Evolutionary conservation across 495 filamentous ascomycete species (phyloP), one percentile per base, ranked within the genome.

Genomic region (Penicillium lagena): DNA sequence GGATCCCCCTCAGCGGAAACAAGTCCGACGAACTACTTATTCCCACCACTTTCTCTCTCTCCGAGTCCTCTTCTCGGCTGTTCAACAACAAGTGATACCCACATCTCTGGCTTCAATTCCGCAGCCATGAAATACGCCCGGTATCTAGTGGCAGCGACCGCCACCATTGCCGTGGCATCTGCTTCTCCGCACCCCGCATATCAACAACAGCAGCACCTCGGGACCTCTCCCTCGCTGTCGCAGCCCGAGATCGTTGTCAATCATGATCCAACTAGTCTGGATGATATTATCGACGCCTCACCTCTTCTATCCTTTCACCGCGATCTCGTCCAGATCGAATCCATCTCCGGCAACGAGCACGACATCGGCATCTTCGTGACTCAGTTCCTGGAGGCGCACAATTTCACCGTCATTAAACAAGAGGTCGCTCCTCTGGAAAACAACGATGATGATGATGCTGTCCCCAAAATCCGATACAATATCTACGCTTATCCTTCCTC

Each of bases 241-340:
- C 32, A 50, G 27, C 33, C 40, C 40, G 9, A n/a, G 9, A 9
- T 9, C 34, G 12, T 35, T 27, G 33, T 7, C 32, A 3, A 34
- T 7, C 11, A 45, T 9, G 35, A 22, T 15, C 28, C 31, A 33
- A 31, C 29, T 6, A 29, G 13, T 12, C 7, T 61, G 8, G 52
- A 65, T 7, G 43, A 61, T 11, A 45, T 69, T 39, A 68, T 73
- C 44, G 50, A 55, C n/a, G 43, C 43, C 12, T 67, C 64, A 1
- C 64, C 68, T 9, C 74, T 96, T n/a, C 79, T 95, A 42, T 73
- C 77, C 12, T 75, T 96, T 7, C 93, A 96, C 66, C 77, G 81
- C 34, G 68, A 76, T 15, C 80, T 98, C 7, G 77, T 95, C 33
- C 68, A 85, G 42, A 83, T 86, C 39, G 69, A 83, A 34, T 95